Evolutionary conservation across 2,329 filamentous ascomycete genomes (phyloP), one percentile per base, ranked within the genome.

Genomic region (Ophiocordyceps sinensis): DNA sequence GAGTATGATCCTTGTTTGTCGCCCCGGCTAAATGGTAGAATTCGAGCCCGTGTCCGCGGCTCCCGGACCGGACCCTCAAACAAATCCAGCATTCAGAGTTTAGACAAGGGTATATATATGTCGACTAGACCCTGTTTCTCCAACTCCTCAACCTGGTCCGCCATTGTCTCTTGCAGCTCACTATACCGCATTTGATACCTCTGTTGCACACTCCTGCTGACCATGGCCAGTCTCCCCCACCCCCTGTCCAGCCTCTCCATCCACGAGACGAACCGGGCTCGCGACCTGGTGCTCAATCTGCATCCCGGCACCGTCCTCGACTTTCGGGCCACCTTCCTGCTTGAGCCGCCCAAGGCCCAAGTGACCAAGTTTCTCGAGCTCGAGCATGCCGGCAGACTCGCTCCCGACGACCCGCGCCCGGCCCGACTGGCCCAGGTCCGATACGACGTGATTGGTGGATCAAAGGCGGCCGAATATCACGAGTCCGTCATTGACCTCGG

Each of bases 281-380:
- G 60, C 3, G 51, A 58, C 32, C 44, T 56, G 2, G 57, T 66
- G 5, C 45, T 57, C 13, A 41, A 42, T 3, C 43, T 53, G 8
- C 51, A 61, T 26, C 47, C 55, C 2, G 54, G 50, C 3, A 44
- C 55, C 1, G 45, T 54, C 1, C 44, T 62, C 6, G 58, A 64
- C 42, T 77, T 75, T 48, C 63, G 70, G 10, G 62, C 66, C 28
- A 67, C 72, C 40, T 70, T 66, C 1, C 56, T 75, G 3, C 54
- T 56, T 11, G 71, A 76, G 47, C 71, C 71, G 0, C 57, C 60
- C 0, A 77, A 76, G 51, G 48, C 52, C 4, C 58, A 65, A 11
- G 60, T 75, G 47, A 45, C 67, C 1, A 47, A 43, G 0, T 75
- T 65, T 37, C 55, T 76, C 0, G 64, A 70, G n/a, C 52, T 55